Evolutionary conservation across 164 flowering plant genomes (phyloP), one percentile per base, ranked within the genome.

Genomic region (Dillenia suffruticosa): DNA sequence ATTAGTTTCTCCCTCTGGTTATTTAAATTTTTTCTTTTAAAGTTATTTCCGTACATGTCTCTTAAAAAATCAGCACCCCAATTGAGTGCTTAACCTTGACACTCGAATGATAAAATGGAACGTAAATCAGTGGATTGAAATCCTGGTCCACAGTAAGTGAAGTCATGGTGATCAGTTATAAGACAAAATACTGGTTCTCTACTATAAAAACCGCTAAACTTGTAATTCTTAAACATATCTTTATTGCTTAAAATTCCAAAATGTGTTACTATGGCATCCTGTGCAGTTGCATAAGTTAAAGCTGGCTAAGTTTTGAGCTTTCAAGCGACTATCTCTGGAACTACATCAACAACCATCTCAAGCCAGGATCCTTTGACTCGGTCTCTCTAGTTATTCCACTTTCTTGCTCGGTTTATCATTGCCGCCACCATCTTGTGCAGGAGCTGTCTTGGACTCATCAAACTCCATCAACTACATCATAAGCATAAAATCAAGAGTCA

Each of bases 381-480:
- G 40, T 32, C 40, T 32, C 40, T 32, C 7, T 32, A 32, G 40
- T 32, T 32, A 84, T 44, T 86, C 86, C 4, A 17, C 83, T 70
- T 84, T 84, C 79, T 86, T 88, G 73, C 70, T 77, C 16, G 74
- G 24, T 57, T 64, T 73, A 14, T 54, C 68, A 49, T 75, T 79
- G 12, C 57, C 49, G 32, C 44, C 78, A 16, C 63, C 77, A 44
- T 79, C 86, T 69, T 74, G 52, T 12, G 71, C 46, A 57, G 74
- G 44, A 16, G 68, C 68, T 11, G 75, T 63, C 79, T 83, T 86
- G 0, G 96, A 81, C 68, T 89, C 96, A 43, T 84, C 88, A 57
- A 87, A 89, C 68, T 75, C 96, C 82, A 85, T 47, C 69, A 88
- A 60, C 94, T 85, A 76, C 75, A 79, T 4, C 2, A 66, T 10